These are phyloP conservation scores for Ophiostoma perfectum DNA, from an alignment of 2,329 filamentous ascomycete species.

Conservation along the genomic window DNA sequence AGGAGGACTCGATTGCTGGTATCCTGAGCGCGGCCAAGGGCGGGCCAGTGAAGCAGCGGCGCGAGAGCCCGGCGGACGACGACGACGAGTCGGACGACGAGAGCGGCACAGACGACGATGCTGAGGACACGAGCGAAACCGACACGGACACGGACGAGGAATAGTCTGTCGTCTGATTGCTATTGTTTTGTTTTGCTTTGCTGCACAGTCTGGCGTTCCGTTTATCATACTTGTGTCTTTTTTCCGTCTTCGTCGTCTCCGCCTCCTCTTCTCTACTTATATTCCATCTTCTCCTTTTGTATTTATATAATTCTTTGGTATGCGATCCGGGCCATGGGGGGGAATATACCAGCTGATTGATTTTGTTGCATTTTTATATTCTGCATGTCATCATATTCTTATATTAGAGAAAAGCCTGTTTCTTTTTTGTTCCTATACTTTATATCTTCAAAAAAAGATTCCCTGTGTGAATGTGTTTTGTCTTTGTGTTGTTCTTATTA, in stretches of 20 bases:
- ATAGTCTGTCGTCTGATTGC: constrained; percentile 29
- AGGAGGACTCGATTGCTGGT: constrained; percentile 88
- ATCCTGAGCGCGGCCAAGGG: constrained; percentile 86
- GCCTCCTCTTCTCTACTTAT: background rate
- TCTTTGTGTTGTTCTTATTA: too few species aligned
- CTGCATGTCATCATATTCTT: background rate
- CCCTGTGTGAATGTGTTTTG: too few species aligned
- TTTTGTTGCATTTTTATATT: background rate
- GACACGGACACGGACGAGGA: constrained; percentile 63
- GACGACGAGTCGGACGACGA: constrained; percentile 66
- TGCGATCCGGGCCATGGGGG: background rate
- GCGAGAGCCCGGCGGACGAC: constrained; percentile 27
- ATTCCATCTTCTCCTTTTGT: constrained; percentile 37
- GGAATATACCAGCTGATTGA: constrained; percentile 8
- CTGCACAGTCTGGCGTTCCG: background rate
- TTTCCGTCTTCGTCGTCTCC: background rate
- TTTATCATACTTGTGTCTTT: background rate
- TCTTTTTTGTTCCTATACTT: background rate
- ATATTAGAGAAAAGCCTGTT: background rate
- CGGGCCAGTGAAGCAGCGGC: constrained; percentile 47
- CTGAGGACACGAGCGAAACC: constrained; percentile 60
- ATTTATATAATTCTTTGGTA: constrained; percentile 10
- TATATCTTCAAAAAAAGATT: background rate
- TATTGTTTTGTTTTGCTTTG: background rate
- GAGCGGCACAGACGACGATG: constrained; percentile 74